phyloP scores from a whole-genome alignment of 176 grass and related monocot species.

The Oropetium thomaeum region DNA sequence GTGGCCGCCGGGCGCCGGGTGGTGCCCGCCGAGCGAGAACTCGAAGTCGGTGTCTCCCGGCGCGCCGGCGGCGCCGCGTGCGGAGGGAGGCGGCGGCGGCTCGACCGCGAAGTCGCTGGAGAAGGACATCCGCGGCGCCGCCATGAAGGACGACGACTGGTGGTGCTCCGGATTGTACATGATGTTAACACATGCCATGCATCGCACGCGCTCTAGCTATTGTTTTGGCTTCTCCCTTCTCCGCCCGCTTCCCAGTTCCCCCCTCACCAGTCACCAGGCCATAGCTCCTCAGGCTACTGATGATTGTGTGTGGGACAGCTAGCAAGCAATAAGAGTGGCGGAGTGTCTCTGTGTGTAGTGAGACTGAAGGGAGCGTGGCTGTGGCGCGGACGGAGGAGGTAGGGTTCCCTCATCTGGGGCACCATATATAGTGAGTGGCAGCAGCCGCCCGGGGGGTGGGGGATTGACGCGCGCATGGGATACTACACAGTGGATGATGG shows the following conservation, averaged over 20 bases:
- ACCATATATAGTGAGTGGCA: slow-evolving; percentile 45
- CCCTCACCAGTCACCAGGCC: no score
- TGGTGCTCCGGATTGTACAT: slow-evolving; percentile 97
- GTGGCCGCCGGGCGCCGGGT: slow-evolving; percentile 53
- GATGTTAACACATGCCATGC: slow-evolving; percentile 89
- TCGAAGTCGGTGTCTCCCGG: slow-evolving; percentile 79
- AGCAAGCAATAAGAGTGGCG: neutral
- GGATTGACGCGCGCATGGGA: slow-evolving; percentile 19
- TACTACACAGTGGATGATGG: neutral
- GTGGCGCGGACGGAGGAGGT: slow-evolving; percentile 2
- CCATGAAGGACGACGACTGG: slow-evolving; percentile 45
- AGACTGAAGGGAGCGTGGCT: no score
- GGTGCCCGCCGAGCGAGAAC: slow-evolving; percentile 84
- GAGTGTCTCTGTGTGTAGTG: neutral
- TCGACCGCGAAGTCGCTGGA: slow-evolving; percentile 92
- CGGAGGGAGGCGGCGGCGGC: slow-evolving; percentile 41
- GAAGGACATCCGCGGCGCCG: slow-evolving; percentile 92
- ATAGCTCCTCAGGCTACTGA: neutral
- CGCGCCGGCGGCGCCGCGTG: neutral
- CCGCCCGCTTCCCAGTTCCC: no score
- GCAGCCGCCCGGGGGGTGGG: neutral
- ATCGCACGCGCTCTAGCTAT: slow-evolving; percentile 20
- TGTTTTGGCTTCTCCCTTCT: neutral
- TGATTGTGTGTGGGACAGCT: neutral
- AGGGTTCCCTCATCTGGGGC: slow-evolving; percentile 10